Evolutionary conservation across 768 basidiomycete species (phyloP).

Genomic region (Clathrus columnatus): DNA sequence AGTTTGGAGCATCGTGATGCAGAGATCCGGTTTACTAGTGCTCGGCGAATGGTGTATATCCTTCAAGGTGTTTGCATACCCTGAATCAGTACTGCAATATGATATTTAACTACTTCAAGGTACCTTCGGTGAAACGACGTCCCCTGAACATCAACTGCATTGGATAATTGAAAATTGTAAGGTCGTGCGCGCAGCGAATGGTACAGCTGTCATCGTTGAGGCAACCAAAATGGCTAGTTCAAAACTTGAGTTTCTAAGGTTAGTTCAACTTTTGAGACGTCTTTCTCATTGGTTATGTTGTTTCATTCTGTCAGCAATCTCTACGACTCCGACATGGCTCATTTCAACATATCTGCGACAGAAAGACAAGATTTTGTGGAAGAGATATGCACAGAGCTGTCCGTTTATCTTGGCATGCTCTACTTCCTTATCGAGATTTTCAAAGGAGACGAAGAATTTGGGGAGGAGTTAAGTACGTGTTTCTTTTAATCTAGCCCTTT

Average conservation of each 20-base stretch:
- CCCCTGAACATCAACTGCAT: constrained; percentile 89
- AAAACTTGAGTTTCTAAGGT: constrained; percentile 82
- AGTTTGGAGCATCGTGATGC: constrained; percentile 81
- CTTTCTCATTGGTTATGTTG: background rate
- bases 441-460: constrained; percentile 89
- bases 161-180: constrained; percentile 95
- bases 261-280: constrained; percentile 12
- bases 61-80: constrained; percentile 61
- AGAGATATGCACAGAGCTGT: constrained; percentile 86
- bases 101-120: constrained; percentile 35
- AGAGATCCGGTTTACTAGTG: constrained; percentile 78
- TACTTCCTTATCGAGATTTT: constrained; percentile 94
- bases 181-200: constrained; percentile 74
- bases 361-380: constrained; percentile 78
- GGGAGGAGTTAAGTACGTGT: constrained; percentile 87
- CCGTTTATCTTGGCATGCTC: constrained; percentile 88
- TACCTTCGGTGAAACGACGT: constrained; percentile 83
- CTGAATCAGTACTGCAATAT: background rate
- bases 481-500: constrained; percentile 12
- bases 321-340: constrained; percentile 64
- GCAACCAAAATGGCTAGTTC: constrained; percentile 85
- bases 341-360: constrained; percentile 57
- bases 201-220: constrained; percentile 71
- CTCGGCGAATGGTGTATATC: constrained; percentile 81
- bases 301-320: constrained; percentile 44